A percentile compares a stretch with the other conserved stretches of the same genome.
These are phyloP conservation scores for Scutellaria minor DNA, from an alignment of 257 asterid genomes.

Conservation along the genomic window DNA sequence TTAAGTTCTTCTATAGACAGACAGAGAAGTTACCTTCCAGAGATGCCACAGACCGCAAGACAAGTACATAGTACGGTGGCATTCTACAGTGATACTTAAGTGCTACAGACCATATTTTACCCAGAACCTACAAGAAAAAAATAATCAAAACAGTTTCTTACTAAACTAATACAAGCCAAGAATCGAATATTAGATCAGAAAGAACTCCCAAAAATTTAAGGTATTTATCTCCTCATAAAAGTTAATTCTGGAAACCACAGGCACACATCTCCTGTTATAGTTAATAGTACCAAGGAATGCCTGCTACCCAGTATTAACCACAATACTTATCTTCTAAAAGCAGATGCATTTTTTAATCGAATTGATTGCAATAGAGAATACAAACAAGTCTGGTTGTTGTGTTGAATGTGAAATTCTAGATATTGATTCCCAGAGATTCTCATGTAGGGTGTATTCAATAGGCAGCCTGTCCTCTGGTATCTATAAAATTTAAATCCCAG, in stretches of 20 bases:
- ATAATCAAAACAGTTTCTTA: constrained; percentile 34
- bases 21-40: constrained; percentile 71
- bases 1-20: constrained; percentile 20
- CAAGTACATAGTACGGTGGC: constrained; percentile 91
- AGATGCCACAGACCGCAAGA: constrained; percentile 94
- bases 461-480: background rate
- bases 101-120: constrained; percentile 93
- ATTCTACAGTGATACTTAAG: constrained; percentile 92
- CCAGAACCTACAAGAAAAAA: constrained; percentile 67
- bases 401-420: constrained; percentile 12
- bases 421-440: constrained; percentile 4
- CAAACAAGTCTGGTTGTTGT: too few species aligned
- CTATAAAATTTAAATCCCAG: background rate
- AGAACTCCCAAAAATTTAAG: constrained; percentile 22
- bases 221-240: constrained; percentile 13
- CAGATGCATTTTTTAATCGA: constrained; percentile 4
- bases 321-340: background rate
- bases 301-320: background rate
- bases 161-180: constrained; percentile 22
- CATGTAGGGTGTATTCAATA: background rate
- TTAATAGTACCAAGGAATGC: constrained; percentile 2
- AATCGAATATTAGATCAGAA: constrained; percentile 6
- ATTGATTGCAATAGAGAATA: background rate
- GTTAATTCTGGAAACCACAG: background rate
- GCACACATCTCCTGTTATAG: background rate